Base-by-base conservation (phyloP, 2,329 filamentous ascomycete genomes). In the Pseudogymnoascus sp. region DNA sequence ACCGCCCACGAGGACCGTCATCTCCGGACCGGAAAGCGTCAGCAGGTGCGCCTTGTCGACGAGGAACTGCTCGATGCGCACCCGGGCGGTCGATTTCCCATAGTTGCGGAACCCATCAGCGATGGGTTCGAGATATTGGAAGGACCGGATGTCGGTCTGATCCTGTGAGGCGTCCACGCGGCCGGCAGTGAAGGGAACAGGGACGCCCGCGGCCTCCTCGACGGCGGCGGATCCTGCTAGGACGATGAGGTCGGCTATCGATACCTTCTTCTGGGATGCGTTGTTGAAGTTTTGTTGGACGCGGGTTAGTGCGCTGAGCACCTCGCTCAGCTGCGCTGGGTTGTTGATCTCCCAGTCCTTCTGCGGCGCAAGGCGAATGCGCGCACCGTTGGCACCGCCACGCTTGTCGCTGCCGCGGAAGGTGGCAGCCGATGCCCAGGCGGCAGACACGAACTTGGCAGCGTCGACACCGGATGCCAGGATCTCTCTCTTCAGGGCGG, bases 71-170 rank as follows among this genome's bases (percentile, higher is more conserved):
- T 93, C 89, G 5, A 84, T 81, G 68, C 80, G 81, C 33, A 86
- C 86, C 43, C 86, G 84, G 1, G 75, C 64, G 2, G 81, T 85
- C 1, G 83, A 83, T 67, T 82, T 79, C 70, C 88, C 88, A 72
- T 89, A 91, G 82, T 89, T 92, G 72, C 89, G 88, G 88, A 93
- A 92, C 5, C 87, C 88, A 66, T 93, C 89, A n/a, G 81, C 82
- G 31, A 78, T 68, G 1, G 89, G 88, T 79, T 91, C 83, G 28
- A 93, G 82, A 76, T 88, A 80, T 63, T 72, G 73, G 71, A 90
- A 86, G 1, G 86, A 85, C 67, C 82, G 71, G 18, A 81, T 76
- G 62, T 93, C 89, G 5, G 89, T 92, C 76, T 90, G 81, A 71
- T 90, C 87, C 73, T 88, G 82, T 0, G 85, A 80, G 25, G 89